Percentiles rank a stretch among this genome's conserved stretches.
phyloP scores from a whole-genome alignment of 1,139 yeast species.

The Hansenula anomala region DNA sequence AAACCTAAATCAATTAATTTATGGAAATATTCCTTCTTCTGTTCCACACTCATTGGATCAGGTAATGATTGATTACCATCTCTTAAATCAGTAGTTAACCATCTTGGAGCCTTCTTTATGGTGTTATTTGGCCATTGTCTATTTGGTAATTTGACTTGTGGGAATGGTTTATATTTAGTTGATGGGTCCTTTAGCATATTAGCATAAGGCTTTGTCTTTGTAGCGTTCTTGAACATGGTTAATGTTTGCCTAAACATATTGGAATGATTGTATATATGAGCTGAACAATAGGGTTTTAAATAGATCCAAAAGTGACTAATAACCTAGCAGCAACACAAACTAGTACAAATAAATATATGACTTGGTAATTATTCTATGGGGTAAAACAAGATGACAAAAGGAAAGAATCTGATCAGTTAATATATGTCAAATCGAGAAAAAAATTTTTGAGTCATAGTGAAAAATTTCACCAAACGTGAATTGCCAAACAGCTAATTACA shows the following conservation, averaged over 20 bases:
- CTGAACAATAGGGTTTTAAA: too few relatives aligned
- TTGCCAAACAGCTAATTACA: too few relatives aligned
- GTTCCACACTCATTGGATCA: slow-evolving; percentile 91
- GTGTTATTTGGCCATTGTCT: slow-evolving; percentile 85
- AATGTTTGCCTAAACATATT: slow-evolving; percentile 16
- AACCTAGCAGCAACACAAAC: too few relatives aligned
- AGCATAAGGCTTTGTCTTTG: slow-evolving; percentile 52
- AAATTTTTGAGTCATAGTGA: not conserved
- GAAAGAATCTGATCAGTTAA: too few relatives aligned
- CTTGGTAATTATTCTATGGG: too few relatives aligned
- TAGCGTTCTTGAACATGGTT: slow-evolving; percentile 26
- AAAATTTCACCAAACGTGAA: too few relatives aligned
- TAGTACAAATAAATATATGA: too few relatives aligned
- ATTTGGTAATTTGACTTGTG: slow-evolving; percentile 61
- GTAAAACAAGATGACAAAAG: too few relatives aligned
- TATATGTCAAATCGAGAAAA: too few relatives aligned
- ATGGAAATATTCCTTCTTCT: slow-evolving; percentile 83
- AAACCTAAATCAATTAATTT: slow-evolving; percentile 87
- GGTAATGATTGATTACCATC: slow-evolving; percentile 98
- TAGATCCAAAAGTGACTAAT: too few relatives aligned
- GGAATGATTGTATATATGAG: slow-evolving; percentile 6
- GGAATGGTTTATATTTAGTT: slow-evolving; percentile 65
- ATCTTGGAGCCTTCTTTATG: slow-evolving; percentile 81
- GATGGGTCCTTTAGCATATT: slow-evolving; percentile 72
- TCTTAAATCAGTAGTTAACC: slow-evolving; percentile 93